These are phyloP conservation scores for Daldinia loculata DNA, from an alignment of 495 filamentous ascomycete genomes.

Conservation along the genomic window DNA sequence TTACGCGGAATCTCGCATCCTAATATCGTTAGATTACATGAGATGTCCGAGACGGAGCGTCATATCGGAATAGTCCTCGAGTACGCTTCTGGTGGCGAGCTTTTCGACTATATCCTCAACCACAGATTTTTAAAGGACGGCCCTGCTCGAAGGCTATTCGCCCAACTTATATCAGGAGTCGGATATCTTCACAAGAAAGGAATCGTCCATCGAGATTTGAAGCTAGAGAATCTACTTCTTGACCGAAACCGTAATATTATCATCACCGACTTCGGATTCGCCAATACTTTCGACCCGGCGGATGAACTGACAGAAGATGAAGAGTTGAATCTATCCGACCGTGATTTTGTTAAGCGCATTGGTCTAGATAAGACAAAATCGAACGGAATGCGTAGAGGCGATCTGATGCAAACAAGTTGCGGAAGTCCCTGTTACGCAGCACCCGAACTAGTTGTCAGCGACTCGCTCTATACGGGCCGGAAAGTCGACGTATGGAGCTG, in stretches of 20 bases:
- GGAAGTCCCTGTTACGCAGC: constrained; percentile 95
- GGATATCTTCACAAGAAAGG: constrained; percentile 99
- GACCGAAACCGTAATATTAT: constrained; percentile 99
- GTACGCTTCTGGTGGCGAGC: constrained; percentile 95
- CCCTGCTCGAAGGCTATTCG: constrained; percentile 88
- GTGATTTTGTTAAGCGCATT: constrained; percentile 82
- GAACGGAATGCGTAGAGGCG: constrained; percentile 70
- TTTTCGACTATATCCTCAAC: constrained; percentile 98
- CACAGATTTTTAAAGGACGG: constrained; percentile 96
- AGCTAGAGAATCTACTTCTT: constrained; percentile 94
- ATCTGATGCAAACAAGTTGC: constrained; percentile 83
- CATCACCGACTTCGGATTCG: constrained; percentile 99
- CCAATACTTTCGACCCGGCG: constrained; percentile 90
- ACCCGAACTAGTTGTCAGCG: constrained; percentile 96
- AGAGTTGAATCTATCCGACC: constrained; percentile 84
- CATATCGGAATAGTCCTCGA: constrained; percentile 98
- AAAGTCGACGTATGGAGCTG: constrained; percentile 99
- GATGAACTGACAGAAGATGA: constrained; percentile 92
- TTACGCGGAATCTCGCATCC: constrained; percentile 86
- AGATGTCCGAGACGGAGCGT: constrained; percentile 97
- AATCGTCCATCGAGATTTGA: constrained; percentile 97
- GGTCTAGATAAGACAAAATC: constrained; percentile 71
- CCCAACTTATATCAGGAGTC: constrained; percentile 94
- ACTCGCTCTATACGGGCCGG: constrained; percentile 94
- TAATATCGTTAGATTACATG: constrained; percentile 95